Percentiles rank a stretch among this genome's conserved stretches.
Conservation (phyloP, 495 filamentous ascomycete species). For the Evernia prunastri region DNA sequence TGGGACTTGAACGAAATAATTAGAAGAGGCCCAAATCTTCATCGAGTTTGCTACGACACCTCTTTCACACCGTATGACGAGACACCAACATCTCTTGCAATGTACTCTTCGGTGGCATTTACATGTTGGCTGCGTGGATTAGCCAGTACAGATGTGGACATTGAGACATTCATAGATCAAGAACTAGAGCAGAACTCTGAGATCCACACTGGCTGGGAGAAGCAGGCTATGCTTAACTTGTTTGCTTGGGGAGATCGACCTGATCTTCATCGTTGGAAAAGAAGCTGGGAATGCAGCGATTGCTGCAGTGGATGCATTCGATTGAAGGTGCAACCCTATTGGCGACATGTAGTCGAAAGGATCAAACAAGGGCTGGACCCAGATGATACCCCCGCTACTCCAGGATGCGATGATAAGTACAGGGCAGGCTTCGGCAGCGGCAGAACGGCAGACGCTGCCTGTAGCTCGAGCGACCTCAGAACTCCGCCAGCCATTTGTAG, state of each 20-base stretch:
- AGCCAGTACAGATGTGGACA: background rate
- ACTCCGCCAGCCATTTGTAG: too few relatives aligned
- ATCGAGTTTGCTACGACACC: background rate
- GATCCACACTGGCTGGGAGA: background rate
- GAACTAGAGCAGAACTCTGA: background rate
- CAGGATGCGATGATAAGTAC: too few relatives aligned
- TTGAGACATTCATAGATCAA: background rate
- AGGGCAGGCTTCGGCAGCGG: too few relatives aligned
- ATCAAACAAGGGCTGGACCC: too few relatives aligned
- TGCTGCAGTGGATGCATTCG: too few relatives aligned
- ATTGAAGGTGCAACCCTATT: too few relatives aligned
- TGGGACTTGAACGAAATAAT: background rate
- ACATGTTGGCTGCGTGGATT: background rate
- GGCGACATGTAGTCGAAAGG: too few relatives aligned
- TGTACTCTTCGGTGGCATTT: slow-evolving; percentile 4
- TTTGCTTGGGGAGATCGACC: background rate
- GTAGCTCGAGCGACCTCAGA: too few relatives aligned
- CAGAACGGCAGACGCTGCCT: too few relatives aligned
- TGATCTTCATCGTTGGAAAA: too few relatives aligned
- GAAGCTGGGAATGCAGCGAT: too few relatives aligned
- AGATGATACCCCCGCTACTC: too few relatives aligned
- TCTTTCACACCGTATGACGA: background rate
- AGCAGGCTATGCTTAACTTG: background rate
- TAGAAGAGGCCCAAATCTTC: slow-evolving; percentile 1
- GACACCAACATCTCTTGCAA: slow-evolving; percentile 7